Percentiles rank a stretch among this genome's conserved stretches.
Evolutionary conservation across 2,329 filamentous ascomycete genomes (phyloP).

Genomic region (Nemania sp.): DNA sequence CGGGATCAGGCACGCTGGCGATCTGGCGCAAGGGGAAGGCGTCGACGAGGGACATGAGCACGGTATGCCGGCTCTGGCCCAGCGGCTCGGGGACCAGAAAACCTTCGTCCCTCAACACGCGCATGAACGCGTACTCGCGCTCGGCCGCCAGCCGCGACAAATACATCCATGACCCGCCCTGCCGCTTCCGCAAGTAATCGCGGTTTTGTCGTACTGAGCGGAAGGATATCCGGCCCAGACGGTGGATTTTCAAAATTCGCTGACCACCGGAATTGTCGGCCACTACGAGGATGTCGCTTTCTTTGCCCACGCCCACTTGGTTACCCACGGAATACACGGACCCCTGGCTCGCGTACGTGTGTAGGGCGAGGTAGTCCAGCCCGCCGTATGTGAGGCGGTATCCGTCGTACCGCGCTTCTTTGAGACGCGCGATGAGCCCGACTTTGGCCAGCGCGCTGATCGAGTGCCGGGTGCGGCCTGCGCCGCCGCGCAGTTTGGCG

Average conservation of each 20-base stretch:
- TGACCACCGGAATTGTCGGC: conserved; percentile 78
- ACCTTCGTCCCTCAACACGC: conserved; percentile 77
- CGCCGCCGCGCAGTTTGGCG: conserved; percentile 76
- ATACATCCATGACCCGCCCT: conserved; percentile 94
- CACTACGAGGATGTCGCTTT: conserved; percentile 95
- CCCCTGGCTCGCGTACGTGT: conserved; percentile 79
- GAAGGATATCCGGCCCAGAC: conserved; percentile 93
- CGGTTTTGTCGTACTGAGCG: conserved; percentile 94
- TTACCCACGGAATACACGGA: conserved; percentile 90
- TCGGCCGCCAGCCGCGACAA: conserved; percentile 89
- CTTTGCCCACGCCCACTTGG: conserved; percentile 94
- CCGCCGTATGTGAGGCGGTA: conserved; percentile 97
- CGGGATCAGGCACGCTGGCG: conserved; percentile 78
- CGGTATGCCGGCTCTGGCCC: conserved; percentile 88
- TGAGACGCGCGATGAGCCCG: conserved; percentile 86
- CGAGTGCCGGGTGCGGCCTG: conserved; percentile 77
- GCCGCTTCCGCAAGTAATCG: conserved; percentile 76
- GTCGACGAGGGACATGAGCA: conserved; percentile 93
- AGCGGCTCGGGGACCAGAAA: conserved; percentile 90
- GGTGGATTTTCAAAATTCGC: conserved; percentile 90
- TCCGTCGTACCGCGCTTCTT: conserved; percentile 96
- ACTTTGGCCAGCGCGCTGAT: conserved; percentile 93
- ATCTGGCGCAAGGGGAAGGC: conserved; percentile 91
- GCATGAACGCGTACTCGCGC: conserved; percentile 96
- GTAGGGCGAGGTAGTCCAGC: conserved; percentile 94